These are phyloP conservation scores for Apiotrichum gamsii DNA, from an alignment of 1,284 basidiomycete species.

Conservation along the genomic window DNA sequence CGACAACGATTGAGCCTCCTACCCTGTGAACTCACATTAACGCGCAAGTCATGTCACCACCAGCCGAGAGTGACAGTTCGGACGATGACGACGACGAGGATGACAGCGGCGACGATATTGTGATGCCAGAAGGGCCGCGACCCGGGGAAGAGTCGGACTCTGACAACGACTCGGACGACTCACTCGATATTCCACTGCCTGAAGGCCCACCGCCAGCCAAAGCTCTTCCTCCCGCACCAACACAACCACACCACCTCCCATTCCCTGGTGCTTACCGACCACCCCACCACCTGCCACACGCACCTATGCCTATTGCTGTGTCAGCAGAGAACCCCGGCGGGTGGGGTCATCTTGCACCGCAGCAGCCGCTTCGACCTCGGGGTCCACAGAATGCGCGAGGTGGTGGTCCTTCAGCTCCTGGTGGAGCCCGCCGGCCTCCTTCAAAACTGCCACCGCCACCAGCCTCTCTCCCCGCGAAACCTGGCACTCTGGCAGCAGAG, in stretches of 20 bases:
- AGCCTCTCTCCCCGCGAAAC: constrained; percentile 21
- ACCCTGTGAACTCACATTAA: too few relatives aligned
- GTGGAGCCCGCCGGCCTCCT: too few relatives aligned
- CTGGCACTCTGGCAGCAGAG: constrained; percentile 1
- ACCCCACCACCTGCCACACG: too few relatives aligned
- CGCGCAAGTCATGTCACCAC: too few relatives aligned
- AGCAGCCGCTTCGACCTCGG: background rate
- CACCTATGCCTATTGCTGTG: too few relatives aligned
- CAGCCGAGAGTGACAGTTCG: constrained; percentile 48
- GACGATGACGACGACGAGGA: constrained; percentile 27
- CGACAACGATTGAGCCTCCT: too few relatives aligned
- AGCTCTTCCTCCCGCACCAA: too few relatives aligned
- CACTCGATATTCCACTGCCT: constrained; percentile 49
- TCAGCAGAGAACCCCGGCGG: constrained; percentile 1
- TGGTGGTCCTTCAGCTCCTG: too few relatives aligned
- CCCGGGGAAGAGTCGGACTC: constrained; percentile 49
- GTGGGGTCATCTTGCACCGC: constrained; percentile 8
- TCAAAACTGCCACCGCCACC: constrained; percentile 1
- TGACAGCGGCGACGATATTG: constrained; percentile 65
- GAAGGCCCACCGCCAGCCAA: constrained; percentile 44
- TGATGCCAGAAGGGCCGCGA: constrained; percentile 75
- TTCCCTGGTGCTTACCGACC: too few relatives aligned
- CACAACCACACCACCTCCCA: too few relatives aligned
- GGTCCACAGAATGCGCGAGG: background rate
- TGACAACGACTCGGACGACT: constrained; percentile 38